Evolutionary conservation across 345 rosid genomes (phyloP), one percentile per base, ranked within the genome.

Genomic region (Firmiana major): DNA sequence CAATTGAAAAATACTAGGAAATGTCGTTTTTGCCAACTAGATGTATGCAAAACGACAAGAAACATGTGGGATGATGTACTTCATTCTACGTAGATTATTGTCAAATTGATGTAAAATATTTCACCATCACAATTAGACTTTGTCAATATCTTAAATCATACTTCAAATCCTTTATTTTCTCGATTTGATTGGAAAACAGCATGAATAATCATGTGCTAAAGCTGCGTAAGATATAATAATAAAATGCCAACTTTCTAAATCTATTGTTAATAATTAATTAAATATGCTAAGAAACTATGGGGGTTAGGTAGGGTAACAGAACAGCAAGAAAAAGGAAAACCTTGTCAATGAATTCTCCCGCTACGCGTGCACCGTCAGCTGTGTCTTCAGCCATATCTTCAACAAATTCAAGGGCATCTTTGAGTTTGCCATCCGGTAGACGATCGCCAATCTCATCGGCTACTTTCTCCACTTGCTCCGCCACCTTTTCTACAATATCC

Each of bases 391-490:
- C 89, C 24, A 80, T 71, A 68, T 83, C 66, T 76, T 90, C 90
- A 64, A 86, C 70, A 11, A 43, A 3, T 1, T 49, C 75, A 21
- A 73, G 83, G 16, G 78, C 81, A 40, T 77, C 59, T 42, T 81
- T 80, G 62, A 90, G 84, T n/a, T 85, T 81, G 1, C 86, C 90
- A 19, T 79, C 82, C 6, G 90, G 91, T 68, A 88, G 78, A 21
- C 53, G 73, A 63, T 90, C 79, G 19, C 77, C 88, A 0, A 88
- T 40, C 16, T 79, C 85, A 28, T 84, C 91, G 8, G 87, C 88
- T 15, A 81, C 84, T 71, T 85, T 79, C 79, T 83, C 91, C 66
- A 88, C 86, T 64, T 76, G 77, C 79, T 87, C 90, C 4, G 91
- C 87, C 78, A 82, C 84, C 36, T 84, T 76, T 70, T 90, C 93